These are phyloP conservation scores for Leishmania aethiopica DNA, from an alignment of 208 protist species.

Conservation along the genomic window DNA sequence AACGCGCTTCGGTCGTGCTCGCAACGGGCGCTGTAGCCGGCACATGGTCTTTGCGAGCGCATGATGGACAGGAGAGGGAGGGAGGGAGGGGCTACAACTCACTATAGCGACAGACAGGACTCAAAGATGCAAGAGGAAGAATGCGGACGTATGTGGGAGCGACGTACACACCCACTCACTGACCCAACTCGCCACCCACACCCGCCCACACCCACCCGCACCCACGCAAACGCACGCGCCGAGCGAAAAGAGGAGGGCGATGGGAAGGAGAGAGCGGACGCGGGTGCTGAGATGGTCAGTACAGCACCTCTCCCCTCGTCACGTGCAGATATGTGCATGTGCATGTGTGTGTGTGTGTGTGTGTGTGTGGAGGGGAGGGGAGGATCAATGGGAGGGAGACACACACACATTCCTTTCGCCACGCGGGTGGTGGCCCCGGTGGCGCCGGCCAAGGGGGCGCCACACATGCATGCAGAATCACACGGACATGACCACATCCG, in stretches of 20 bases:
- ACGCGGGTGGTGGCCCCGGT: neutral
- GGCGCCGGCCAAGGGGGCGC: neutral
- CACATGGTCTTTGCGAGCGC: slow-evolving; percentile 4
- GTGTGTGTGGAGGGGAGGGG: neutral
- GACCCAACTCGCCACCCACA: neutral
- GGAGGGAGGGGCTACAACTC: neutral
- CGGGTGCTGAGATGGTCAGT: neutral
- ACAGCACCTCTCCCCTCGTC: neutral
- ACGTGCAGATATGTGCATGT: neutral
- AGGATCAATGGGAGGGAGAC: neutral
- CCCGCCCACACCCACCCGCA: too few species aligned
- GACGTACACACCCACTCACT: neutral
- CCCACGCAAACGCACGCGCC: neutral
- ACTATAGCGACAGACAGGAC: neutral
- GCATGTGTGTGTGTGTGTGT: neutral
- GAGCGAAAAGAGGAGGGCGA: neutral
- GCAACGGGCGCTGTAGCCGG: neutral
- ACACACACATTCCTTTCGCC: neutral
- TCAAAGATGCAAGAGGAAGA: neutral
- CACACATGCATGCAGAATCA: neutral
- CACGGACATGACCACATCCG: neutral
- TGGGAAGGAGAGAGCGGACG: neutral
- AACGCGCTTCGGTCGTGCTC: slow-evolving; percentile 16
- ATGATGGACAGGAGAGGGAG: neutral
- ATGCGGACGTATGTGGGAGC: neutral